Evolutionary conservation across 2,329 filamentous ascomycete species (phyloP).

Genomic region (Lasiodiplodia citricola): DNA sequence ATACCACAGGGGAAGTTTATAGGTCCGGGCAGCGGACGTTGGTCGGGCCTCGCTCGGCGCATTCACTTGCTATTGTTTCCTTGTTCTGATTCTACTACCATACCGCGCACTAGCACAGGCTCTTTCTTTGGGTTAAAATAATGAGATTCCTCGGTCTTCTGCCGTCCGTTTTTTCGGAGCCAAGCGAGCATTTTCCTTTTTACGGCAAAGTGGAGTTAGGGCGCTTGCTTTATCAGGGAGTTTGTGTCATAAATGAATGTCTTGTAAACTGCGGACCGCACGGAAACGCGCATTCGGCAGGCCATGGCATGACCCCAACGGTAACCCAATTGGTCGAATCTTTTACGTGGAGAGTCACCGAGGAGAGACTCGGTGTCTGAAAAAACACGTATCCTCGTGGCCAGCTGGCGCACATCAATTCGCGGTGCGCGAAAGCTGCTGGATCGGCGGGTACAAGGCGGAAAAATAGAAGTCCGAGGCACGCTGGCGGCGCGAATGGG

Average conservation of each 20-base stretch:
- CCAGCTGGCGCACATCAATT: slow-evolving; percentile 12
- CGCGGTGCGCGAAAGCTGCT: background rate
- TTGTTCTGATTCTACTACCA: slow-evolving; percentile 19
- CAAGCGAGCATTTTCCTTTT: background rate
- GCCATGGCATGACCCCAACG: background rate
- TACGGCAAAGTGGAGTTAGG: slow-evolving; percentile 7
- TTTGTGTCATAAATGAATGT: slow-evolving; percentile 21
- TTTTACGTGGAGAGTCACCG: background rate
- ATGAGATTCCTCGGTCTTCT: slow-evolving; percentile 15
- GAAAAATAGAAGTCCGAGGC: background rate
- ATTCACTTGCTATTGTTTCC: slow-evolving; percentile 20
- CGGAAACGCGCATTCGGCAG: background rate
- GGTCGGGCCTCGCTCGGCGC: slow-evolving; percentile 17
- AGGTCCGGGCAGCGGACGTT: slow-evolving; percentile 5
- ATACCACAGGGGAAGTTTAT: slow-evolving; percentile 9
- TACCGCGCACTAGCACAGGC: slow-evolving; percentile 22
- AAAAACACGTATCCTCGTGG: background rate
- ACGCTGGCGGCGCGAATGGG: background rate
- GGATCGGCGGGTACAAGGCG: background rate
- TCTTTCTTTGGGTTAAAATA: slow-evolving; percentile 24
- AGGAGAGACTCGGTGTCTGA: background rate
- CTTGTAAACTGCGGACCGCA: slow-evolving; percentile 3
- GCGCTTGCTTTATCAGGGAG: slow-evolving; percentile 7
- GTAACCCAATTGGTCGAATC: background rate
- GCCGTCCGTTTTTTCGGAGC: background rate